phyloP scores from a whole-genome alignment of 768 basidiomycete species.

The Trametopsis cervina region DNA sequence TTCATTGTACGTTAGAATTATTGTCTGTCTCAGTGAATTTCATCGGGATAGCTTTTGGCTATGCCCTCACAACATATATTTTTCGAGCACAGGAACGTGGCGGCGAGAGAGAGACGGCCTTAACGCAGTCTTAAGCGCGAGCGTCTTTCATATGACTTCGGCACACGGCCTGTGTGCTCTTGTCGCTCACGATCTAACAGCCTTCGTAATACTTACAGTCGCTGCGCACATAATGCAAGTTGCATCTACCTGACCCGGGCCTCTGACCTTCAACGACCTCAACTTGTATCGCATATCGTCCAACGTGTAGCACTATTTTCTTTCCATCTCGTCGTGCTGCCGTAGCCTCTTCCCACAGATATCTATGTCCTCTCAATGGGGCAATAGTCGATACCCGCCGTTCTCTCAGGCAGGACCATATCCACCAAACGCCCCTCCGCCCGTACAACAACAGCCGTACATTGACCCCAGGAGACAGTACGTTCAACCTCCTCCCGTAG shows the following conservation, averaged over 20 bases:
- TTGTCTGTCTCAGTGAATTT: slow-evolving; percentile 19
- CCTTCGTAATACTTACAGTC: not conserved
- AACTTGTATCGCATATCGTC: too few relatives aligned
- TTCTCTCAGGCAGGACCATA: not conserved
- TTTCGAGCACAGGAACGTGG: too few relatives aligned
- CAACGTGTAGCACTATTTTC: too few relatives aligned
- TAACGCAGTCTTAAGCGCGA: not conserved
- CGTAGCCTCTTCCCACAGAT: not conserved
- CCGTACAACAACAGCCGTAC: slow-evolving; percentile 1
- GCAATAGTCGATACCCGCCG: slow-evolving; percentile 10
- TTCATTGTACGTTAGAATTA: slow-evolving; percentile 26
- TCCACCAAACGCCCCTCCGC: not conserved
- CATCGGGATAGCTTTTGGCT: slow-evolving; percentile 7
- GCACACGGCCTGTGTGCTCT: not conserved
- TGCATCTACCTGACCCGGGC: not conserved
- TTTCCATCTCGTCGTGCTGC: not conserved
- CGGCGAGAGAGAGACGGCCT: too few relatives aligned
- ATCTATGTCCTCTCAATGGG: slow-evolving; percentile 6
- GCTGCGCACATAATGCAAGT: not conserved
- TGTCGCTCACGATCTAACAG: too few relatives aligned
- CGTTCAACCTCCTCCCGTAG: not conserved
- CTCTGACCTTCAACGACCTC: too few relatives aligned
- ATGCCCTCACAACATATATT: not conserved
- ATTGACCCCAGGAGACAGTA: slow-evolving; percentile 1
- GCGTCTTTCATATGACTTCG: not conserved